phyloP scores from a whole-genome alignment of 2,329 filamentous ascomycete species.

The Mollisiaceae sp. region DNA sequence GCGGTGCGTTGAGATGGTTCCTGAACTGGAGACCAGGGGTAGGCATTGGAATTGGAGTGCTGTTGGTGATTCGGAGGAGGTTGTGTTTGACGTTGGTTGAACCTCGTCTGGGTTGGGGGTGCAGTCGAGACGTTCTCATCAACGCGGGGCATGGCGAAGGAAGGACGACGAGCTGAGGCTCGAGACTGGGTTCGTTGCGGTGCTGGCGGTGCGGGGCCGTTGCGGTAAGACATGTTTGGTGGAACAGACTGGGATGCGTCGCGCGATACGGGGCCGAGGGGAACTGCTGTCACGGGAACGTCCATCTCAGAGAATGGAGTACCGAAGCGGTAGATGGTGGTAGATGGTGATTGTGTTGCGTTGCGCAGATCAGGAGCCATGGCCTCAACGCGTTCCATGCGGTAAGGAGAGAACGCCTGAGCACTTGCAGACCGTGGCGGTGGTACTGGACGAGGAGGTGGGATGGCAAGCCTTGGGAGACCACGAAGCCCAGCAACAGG shows the following conservation, averaged over 20 bases:
- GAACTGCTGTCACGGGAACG: conserved; percentile 77
- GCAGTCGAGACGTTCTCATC: conserved; percentile 60
- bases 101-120: conserved; percentile 36
- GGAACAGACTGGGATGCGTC: conserved; percentile 89
- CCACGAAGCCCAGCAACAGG: conserved; percentile 55
- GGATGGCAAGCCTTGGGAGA: conserved; percentile 68
- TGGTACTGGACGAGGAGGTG: conserved; percentile 42
- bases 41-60: conserved; percentile 27
- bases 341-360: conserved; percentile 55
- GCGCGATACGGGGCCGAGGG: conserved; percentile 73
- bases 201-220: conserved; percentile 35
- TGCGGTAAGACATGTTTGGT: conserved; percentile 85
- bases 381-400: conserved; percentile 57
- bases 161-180: conserved; percentile 66
- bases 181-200: conserved; percentile 44
- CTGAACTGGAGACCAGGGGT: conserved; percentile 34
- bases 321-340: conserved; percentile 74
- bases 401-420: conserved; percentile 53
- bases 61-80: conserved; percentile 36
- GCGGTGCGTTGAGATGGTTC: conserved; percentile 36
- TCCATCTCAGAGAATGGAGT: conserved; percentile 93
- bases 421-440: conserved; percentile 41
- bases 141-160: conserved; percentile 71
- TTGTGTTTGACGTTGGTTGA: conserved; percentile 26
- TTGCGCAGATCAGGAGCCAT: conserved; percentile 61